These are phyloP conservation scores for Rhizopogon rudus DNA, from an alignment of 768 basidiomycete species.

Conservation along the genomic window DNA sequence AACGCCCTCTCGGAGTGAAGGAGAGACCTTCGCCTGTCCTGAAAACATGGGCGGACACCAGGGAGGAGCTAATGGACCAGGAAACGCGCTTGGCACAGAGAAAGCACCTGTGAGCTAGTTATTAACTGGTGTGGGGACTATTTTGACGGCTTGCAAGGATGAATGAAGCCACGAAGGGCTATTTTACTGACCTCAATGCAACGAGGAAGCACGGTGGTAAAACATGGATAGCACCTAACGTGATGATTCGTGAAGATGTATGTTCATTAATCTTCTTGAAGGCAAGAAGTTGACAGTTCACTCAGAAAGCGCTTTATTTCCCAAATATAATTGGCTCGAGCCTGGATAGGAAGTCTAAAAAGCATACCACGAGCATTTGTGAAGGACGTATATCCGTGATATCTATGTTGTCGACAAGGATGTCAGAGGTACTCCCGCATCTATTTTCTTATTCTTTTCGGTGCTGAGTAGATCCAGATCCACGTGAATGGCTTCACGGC, in stretches of 20 bases:
- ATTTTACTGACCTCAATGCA: slow-evolving; percentile 84
- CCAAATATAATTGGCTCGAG: slow-evolving; percentile 79
- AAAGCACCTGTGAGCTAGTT: slow-evolving; percentile 42
- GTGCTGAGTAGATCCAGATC: slow-evolving; percentile 39
- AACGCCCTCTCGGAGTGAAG: slow-evolving; percentile 71
- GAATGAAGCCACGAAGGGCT: slow-evolving; percentile 69
- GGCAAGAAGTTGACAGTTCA: not conserved
- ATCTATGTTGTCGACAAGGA: slow-evolving; percentile 76
- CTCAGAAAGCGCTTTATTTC: slow-evolving; percentile 86
- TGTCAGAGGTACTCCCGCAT: slow-evolving; percentile 67
- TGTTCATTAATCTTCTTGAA: slow-evolving; percentile 23
- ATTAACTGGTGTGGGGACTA: not conserved
- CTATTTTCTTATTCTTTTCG: not conserved
- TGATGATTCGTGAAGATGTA: slow-evolving; percentile 88
- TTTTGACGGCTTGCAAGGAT: slow-evolving; percentile 33
- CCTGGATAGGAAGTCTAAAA: slow-evolving; percentile 47
- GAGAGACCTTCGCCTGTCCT: slow-evolving; percentile 58
- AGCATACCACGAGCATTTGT: slow-evolving; percentile 76
- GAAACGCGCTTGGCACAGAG: slow-evolving; percentile 70
- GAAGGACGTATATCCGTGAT: slow-evolving; percentile 75
- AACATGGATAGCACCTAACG: slow-evolving; percentile 88
- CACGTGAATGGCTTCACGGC: slow-evolving; percentile 71
- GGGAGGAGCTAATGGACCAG: slow-evolving; percentile 66
- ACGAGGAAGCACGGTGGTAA: slow-evolving; percentile 85
- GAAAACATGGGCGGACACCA: slow-evolving; percentile 55